These are phyloP conservation scores for Stipa capillata DNA, from an alignment of 176 grass and related monocot species.

Conservation along the genomic window DNA sequence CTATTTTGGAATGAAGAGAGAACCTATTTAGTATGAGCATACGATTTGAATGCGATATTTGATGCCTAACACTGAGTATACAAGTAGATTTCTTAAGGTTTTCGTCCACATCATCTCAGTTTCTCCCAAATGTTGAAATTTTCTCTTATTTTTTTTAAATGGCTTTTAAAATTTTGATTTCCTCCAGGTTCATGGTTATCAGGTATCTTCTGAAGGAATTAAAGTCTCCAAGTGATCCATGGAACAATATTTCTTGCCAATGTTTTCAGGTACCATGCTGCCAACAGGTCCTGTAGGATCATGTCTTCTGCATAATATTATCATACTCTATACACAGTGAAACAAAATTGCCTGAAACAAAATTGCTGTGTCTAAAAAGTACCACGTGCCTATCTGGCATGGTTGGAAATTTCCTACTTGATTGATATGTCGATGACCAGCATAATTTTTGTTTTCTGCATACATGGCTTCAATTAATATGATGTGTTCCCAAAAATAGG, in stretches of 20 bases:
- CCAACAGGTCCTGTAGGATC: not conserved
- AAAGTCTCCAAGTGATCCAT: conserved; percentile 45
- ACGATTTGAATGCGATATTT: not conserved
- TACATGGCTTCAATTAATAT: not conserved
- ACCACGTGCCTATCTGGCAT: not conserved
- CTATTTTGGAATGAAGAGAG: too few species aligned
- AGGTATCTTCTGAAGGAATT: conserved; percentile 49
- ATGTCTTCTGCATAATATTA: not conserved
- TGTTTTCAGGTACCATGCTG: conserved; percentile 64
- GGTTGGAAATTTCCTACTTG: not conserved
- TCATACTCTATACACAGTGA: too few species aligned
- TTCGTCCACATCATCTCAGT: not conserved
- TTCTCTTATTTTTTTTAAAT: too few species aligned
- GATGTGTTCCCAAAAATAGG: not conserved
- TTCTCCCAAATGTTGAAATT: too few species aligned
- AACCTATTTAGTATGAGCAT: not conserved
- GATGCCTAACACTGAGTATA: not conserved
- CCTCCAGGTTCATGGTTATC: conserved; percentile 72
- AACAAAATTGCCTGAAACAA: not conserved
- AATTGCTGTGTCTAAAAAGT: not conserved
- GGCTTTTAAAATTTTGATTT: conserved; percentile 16
- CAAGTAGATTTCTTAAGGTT: not conserved
- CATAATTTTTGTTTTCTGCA: not conserved
- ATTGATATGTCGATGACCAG: not conserved
- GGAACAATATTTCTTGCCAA: conserved; percentile 96